Percentiles rank a stretch among this genome's conserved stretches.
These are phyloP conservation scores for Daldinia sp. DNA, from an alignment of 2,329 filamentous ascomycete genomes.

Conservation along the genomic window DNA sequence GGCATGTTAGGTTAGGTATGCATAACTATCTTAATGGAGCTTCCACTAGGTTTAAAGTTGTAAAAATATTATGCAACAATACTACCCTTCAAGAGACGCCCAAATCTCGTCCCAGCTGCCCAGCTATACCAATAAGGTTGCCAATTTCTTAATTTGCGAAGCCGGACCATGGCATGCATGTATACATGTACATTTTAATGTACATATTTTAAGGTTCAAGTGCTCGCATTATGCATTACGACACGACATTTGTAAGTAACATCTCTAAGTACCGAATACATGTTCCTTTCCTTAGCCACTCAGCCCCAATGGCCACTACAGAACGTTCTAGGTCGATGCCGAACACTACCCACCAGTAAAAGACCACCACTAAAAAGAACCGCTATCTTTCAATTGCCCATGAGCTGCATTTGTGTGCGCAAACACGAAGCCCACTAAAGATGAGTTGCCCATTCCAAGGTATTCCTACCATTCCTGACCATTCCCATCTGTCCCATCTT, in stretches of 20 bases:
- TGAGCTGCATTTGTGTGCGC: slow-evolving; percentile 1
- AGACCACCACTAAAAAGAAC: slow-evolving; percentile 4
- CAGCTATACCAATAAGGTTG: not conserved
- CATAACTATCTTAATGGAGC: not conserved
- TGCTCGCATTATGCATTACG: not conserved
- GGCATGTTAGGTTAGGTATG: too few relatives aligned
- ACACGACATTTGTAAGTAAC: not conserved
- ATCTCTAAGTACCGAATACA: not conserved
- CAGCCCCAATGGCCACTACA: slow-evolving; percentile 10
- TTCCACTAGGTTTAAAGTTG: not conserved
- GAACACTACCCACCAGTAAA: slow-evolving; percentile 11
- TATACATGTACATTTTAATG: not conserved
- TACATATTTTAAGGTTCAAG: not conserved
- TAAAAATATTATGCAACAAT: slow-evolving; percentile 1
- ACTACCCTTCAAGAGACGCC: not conserved
- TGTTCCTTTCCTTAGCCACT: not conserved
- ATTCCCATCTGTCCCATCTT: not conserved
- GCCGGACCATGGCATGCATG: not conserved
- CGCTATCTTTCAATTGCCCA: slow-evolving; percentile 10
- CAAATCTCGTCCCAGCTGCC: not conserved
- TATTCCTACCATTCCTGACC: not conserved
- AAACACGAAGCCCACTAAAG: slow-evolving; percentile 12
- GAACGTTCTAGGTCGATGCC: slow-evolving; percentile 39
- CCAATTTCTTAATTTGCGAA: slow-evolving; percentile 6
- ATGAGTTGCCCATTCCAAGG: not conserved